phyloP scores from a whole-genome alignment of 169 alveolate species.

The Theileria orientalis region DNA sequence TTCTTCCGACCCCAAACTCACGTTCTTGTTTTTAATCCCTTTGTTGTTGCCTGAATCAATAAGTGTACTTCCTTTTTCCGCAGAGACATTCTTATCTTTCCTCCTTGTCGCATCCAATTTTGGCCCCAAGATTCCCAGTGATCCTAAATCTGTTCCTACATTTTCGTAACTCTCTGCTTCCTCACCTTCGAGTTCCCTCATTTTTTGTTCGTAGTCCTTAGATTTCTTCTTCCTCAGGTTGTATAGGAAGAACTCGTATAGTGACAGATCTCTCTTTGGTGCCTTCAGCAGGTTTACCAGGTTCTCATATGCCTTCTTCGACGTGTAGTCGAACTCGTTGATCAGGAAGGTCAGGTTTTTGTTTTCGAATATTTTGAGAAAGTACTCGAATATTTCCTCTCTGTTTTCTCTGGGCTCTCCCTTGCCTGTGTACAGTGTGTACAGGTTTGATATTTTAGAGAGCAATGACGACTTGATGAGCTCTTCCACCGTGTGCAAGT shows the following conservation, averaged over 20 bases:
- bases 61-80: no score
- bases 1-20: not conserved
- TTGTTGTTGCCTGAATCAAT: no score
- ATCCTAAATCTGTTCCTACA: no score
- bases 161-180: not conserved
- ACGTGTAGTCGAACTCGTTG: conserved; percentile 7
- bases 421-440: not conserved
- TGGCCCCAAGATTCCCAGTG: no score
- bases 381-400: conserved; percentile 7
- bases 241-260: conserved; percentile 11
- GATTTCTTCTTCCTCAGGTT: not conserved
- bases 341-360: conserved; percentile 9
- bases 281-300: conserved; percentile 6
- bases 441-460: conserved; percentile 12
- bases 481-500: conserved; percentile 56
- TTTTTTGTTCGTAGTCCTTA: no score
- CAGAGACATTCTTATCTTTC: not conserved
- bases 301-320: not conserved
- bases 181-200: not conserved
- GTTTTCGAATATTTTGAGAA: conserved; percentile 8
- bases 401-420: not conserved
- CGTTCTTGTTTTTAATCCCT: no score
- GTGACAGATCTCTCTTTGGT: conserved; percentile 6
- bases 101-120: not conserved
- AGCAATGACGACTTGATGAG: conserved; percentile 15